These are phyloP conservation scores for Umbelopsis sp. DNA, from an alignment of 192 early-diverging fungal genomes.

Conservation along the genomic window DNA sequence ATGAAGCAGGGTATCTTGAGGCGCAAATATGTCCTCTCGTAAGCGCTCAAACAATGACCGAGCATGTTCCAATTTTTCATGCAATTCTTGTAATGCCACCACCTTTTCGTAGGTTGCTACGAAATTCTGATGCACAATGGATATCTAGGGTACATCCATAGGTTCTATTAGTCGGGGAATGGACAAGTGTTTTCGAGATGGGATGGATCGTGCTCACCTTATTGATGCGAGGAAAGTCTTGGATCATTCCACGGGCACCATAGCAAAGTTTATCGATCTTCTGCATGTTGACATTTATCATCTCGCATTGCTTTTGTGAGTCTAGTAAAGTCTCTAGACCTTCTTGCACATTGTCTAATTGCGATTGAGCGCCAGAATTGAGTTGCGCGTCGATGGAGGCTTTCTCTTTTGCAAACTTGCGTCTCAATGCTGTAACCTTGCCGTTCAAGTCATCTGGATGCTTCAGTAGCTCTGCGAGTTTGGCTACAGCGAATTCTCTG, in stretches of 20 bases:
- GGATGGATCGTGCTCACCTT: constrained; percentile 51
- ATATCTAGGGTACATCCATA: constrained; percentile 58
- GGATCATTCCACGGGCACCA: constrained; percentile 83
- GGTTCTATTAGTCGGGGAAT: not conserved
- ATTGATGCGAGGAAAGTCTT: constrained; percentile 88
- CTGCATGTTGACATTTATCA: constrained; percentile 75
- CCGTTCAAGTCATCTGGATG: constrained; percentile 94
- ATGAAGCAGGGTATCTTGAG: constrained; percentile 78
- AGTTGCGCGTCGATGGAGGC: constrained; percentile 94
- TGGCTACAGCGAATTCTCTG: constrained; percentile 76
- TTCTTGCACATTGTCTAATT: constrained; percentile 88
- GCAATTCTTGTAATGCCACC: constrained; percentile 85
- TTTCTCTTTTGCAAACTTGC: constrained; percentile 86
- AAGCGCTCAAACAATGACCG: constrained; percentile 72
- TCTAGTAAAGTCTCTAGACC: constrained; percentile 78
- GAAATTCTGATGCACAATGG: constrained; percentile 95
- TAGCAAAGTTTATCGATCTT: constrained; percentile 86
- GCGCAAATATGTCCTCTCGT: constrained; percentile 58
- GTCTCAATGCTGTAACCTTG: constrained; percentile 77
- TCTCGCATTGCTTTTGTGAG: constrained; percentile 63
- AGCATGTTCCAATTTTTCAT: constrained; percentile 76
- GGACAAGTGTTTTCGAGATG: not conserved
- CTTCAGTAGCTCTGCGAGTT: constrained; percentile 81
- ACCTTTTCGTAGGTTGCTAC: constrained; percentile 83
- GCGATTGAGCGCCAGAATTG: constrained; percentile 89